These are phyloP conservation scores for Venturia aucupariae DNA, from an alignment of 2,329 filamentous ascomycete genomes.

Conservation along the genomic window DNA sequence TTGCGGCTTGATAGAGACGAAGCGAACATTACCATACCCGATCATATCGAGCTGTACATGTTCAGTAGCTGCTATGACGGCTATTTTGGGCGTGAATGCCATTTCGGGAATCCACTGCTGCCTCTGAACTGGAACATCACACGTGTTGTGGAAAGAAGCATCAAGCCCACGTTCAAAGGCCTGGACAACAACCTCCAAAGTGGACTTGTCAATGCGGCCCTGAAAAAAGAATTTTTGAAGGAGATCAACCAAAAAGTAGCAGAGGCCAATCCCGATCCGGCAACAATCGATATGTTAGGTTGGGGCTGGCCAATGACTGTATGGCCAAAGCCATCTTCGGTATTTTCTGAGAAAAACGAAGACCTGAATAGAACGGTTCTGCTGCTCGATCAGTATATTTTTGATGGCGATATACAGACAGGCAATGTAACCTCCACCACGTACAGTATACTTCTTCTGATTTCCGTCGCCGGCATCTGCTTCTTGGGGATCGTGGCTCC, in stretches of 20 bases:
- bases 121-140: slow-evolving; percentile 6
- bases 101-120: neutral
- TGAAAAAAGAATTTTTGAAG: neutral
- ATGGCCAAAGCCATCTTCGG: slow-evolving; percentile 1
- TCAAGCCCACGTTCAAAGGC: neutral
- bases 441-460: neutral
- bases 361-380: neutral
- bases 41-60: neutral
- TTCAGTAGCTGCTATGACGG: neutral
- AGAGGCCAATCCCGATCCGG: neutral
- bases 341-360: neutral
- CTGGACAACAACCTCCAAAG: neutral
- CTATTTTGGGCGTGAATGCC: neutral
- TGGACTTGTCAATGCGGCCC: neutral
- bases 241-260: neutral
- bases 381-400: neutral
- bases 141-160: neutral
- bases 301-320: neutral
- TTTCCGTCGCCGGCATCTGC: neutral
- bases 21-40: neutral
- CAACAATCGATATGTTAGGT: neutral
- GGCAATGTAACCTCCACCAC: neutral
- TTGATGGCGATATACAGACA: neutral
- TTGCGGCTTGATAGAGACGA: neutral
- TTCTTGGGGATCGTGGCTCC: neutral